phyloP scores from a whole-genome alignment of 768 basidiomycete species.

The Tulasnella sp. region DNA sequence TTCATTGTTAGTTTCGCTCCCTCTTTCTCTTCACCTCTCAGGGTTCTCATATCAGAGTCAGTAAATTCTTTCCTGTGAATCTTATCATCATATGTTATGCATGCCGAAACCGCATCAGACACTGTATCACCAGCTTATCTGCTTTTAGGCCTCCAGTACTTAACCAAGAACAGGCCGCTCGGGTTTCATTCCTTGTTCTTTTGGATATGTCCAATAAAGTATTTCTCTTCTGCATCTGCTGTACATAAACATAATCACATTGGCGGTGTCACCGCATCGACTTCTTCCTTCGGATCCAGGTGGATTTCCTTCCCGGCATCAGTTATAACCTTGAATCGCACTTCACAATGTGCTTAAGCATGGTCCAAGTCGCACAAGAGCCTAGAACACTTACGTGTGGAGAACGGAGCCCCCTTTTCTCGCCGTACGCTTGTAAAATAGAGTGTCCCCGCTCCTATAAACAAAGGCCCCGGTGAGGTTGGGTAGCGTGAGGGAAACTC shows the following conservation, averaged over 20 bases:
- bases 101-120: neutral
- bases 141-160: neutral
- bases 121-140: slow-evolving; percentile 2
- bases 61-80: neutral
- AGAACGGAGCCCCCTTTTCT: slow-evolving; percentile 19
- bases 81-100: neutral
- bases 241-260: no score
- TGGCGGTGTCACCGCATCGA: neutral
- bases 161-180: no score
- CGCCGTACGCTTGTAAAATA: slow-evolving; percentile 21
- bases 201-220: no score
- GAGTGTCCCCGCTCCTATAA: slow-evolving; percentile 19
- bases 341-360: no score
- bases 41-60: neutral
- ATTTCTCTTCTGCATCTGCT: no score
- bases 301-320: slow-evolving; percentile 17
- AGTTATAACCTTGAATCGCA: slow-evolving; percentile 20
- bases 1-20: neutral
- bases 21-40: neutral
- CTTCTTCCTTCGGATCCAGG: slow-evolving; percentile 7
- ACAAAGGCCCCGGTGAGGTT: neutral
- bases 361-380: no score
- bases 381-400: slow-evolving; percentile 16
- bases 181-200: no score
- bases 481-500: neutral